phyloP scores from a whole-genome alignment of 805 yeast genomes.

The Phaffomyces thermotolerans region DNA sequence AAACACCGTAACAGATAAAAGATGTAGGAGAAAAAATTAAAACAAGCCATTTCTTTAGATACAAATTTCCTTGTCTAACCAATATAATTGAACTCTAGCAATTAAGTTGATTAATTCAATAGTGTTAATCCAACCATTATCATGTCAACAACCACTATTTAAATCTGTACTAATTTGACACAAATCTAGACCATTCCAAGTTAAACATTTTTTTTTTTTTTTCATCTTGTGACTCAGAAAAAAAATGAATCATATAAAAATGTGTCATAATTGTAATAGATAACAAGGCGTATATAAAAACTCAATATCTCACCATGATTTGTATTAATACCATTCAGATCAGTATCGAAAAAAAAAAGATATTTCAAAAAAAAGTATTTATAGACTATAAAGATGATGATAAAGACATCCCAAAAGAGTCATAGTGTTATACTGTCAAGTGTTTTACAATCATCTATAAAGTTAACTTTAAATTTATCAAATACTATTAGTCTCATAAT shows the following conservation, averaged over 20 bases:
- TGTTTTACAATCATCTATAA: slow-evolving; percentile 1
- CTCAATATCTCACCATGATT: too few relatives aligned
- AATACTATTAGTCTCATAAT: background rate
- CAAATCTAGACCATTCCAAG: too few relatives aligned
- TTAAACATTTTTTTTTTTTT: background rate
- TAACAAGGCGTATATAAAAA: background rate
- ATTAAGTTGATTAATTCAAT: too few relatives aligned
- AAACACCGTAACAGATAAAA: too few relatives aligned
- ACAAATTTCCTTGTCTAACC: background rate
- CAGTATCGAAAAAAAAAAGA: too few relatives aligned
- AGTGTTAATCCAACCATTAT: too few relatives aligned
- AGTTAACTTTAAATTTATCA: background rate
- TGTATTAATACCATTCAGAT: too few relatives aligned
- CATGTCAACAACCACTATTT: too few relatives aligned
- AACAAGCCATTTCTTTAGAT: background rate
- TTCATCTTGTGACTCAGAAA: background rate
- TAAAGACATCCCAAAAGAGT: background rate
- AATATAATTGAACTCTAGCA: too few relatives aligned
- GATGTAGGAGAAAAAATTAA: background rate
- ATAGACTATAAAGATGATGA: background rate
- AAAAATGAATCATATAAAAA: background rate
- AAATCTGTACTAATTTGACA: too few relatives aligned
- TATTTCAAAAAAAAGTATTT: background rate
- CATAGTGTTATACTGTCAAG: slow-evolving; percentile 4
- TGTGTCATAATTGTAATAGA: background rate